phyloP scores from a whole-genome alignment of 805 yeast genomes.

The Sugiyamaella valdiviana region DNA sequence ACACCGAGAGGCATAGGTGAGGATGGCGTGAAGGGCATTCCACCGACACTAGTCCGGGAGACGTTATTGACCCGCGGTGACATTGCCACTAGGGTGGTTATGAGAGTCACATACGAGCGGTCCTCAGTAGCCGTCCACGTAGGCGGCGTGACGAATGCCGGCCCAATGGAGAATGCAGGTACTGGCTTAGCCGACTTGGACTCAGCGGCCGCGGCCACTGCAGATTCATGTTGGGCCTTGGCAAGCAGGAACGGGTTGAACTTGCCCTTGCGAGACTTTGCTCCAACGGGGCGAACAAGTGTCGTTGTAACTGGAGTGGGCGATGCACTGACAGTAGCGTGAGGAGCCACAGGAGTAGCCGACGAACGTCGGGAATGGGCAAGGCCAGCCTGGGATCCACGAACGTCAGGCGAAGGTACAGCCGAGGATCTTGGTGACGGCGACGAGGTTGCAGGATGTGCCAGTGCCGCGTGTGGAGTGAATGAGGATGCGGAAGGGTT shows the following conservation, averaged over 20 bases:
- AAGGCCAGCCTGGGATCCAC: not conserved
- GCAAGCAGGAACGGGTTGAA: conserved; percentile 52
- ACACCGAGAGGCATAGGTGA: conserved; percentile 14
- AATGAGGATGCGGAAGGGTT: conserved; percentile 65
- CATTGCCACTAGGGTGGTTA: conserved; percentile 31
- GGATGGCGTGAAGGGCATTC: conserved; percentile 2
- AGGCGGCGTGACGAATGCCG: conserved; percentile 67
- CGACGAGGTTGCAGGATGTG: conserved; percentile 8
- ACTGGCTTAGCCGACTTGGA: not conserved
- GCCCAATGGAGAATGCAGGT: conserved; percentile 38
- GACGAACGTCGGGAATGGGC: too few species aligned
- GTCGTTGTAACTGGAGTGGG: conserved; percentile 1
- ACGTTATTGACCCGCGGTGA: conserved; percentile 1
- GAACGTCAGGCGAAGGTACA: conserved; percentile 24
- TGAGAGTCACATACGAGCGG: conserved; percentile 43
- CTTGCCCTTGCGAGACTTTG: conserved; percentile 32
- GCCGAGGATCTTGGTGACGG: conserved; percentile 20
- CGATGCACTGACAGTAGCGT: not conserved
- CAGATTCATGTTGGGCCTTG: conserved; percentile 28
- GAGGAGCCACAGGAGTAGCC: conserved; percentile 13
- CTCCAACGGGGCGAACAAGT: conserved; percentile 36
- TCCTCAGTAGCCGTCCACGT: conserved; percentile 65
- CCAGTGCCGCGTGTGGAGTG: conserved; percentile 20
- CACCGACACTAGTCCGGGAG: conserved; percentile 1
- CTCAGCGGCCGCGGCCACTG: not conserved